Percentiles rank a stretch among this genome's conserved stretches.
Conservation (phyloP, 2,329 filamentous ascomycete genomes). For the Helminthosporium solani region DNA sequence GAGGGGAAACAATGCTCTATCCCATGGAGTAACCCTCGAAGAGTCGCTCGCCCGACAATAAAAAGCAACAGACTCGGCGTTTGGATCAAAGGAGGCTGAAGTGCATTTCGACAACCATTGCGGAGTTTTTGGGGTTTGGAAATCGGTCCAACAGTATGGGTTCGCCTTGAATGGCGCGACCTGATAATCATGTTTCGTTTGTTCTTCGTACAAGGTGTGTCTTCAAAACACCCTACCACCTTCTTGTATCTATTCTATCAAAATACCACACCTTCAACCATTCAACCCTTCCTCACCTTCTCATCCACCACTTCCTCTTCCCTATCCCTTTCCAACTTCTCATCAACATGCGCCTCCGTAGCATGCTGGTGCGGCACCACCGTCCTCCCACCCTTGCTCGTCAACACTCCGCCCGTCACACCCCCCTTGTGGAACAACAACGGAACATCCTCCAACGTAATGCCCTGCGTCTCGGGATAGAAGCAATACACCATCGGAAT, state of each 20-base stretch:
- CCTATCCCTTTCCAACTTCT: conserved; percentile 6
- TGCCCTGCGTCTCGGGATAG: conserved; percentile 49
- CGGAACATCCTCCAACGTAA: conserved; percentile 66
- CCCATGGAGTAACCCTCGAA: background rate
- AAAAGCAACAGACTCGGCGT: background rate
- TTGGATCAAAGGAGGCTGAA: background rate
- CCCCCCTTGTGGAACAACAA: conserved; percentile 17
- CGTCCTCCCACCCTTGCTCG: conserved; percentile 12
- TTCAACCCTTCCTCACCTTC: background rate
- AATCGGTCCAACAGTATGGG: background rate
- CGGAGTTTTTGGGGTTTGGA: background rate
- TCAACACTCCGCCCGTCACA: conserved; percentile 16
- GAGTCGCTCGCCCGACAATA: background rate
- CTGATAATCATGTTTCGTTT: background rate
- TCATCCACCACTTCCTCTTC: background rate
- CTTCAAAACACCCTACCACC: background rate
- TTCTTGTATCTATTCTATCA: background rate
- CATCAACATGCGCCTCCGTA: conserved; percentile 7
- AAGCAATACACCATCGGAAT: conserved; percentile 24
- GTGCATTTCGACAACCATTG: background rate
- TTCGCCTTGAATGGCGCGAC: background rate
- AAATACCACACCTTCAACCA: background rate
- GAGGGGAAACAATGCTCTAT: conserved; percentile 9
- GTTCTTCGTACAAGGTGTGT: background rate
- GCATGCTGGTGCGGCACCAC: conserved; percentile 14